Evolutionary conservation across 2,329 filamentous ascomycete species (phyloP), one percentile per base, ranked within the genome.

Genomic region (Colletotrichum filicis): DNA sequence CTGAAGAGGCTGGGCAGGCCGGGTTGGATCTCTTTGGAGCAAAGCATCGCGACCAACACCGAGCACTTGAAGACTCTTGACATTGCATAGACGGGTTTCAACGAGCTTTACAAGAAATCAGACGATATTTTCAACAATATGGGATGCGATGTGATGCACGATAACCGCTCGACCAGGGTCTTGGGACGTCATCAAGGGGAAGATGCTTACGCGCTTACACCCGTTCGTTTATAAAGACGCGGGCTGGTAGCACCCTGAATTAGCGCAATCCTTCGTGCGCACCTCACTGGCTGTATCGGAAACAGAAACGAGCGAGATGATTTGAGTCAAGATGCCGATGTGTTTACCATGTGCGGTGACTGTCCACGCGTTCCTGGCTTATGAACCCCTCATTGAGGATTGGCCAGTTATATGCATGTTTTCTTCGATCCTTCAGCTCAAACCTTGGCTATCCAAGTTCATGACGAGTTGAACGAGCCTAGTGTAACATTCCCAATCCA

Each of bases 1-100:
- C 8, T 67, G 46, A 28, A 49, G 5, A 60, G 49, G 11, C 55
- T 62, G 4, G 64, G 64, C 26, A 24, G 64, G 1, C 32, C 57
- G 2, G 58, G 64, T 6, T 58, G 49, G 57, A 68, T 62, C 12
- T 57, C 68, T 5, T 26, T 62, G 28, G 68, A 68, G 57, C 24
- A 63, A 4, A 71, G 52, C 19, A 58, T 68, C 26, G 68, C 35
- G 7, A 59, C 28, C 1, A 71, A 59, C 3, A 58, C 69, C 0
- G 69, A 68, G 37, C 58, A 63, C 24, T 19, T 71, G 0, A 55
- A 22, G 52, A 19, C 3, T 2, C 5, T n/a, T 3, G 32, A 58
- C 32, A 22, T 8, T 22, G 22, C 42, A 35, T 35, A 35, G 11
- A 35, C 32, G 11, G 32, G 4, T 5, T 35, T 35, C 32, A 35